Conservation (phyloP, 2,329 filamentous ascomycete genomes). For the Metarhizium anisopliae region DNA sequence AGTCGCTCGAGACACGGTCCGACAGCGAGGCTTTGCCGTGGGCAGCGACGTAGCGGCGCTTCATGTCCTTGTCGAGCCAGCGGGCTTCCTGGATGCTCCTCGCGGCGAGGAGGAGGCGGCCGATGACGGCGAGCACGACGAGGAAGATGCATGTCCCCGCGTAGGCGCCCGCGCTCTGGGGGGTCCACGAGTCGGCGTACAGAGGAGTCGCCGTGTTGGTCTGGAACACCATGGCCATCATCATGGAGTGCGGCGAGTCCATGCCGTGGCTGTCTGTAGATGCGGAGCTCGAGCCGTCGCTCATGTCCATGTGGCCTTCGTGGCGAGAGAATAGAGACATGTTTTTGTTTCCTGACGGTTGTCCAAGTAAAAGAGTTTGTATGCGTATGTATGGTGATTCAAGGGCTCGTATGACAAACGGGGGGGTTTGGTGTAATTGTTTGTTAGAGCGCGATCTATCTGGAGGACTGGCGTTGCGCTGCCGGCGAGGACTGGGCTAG, state of each 20-base stretch:
- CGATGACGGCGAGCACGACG: conserved; percentile 61
- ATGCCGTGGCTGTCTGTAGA: conserved; percentile 9
- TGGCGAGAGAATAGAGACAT: conserved; percentile 16
- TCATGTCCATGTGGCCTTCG: conserved; percentile 9
- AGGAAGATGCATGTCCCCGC: conserved; percentile 90
- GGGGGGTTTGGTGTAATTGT: no score
- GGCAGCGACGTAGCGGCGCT: conserved; percentile 69
- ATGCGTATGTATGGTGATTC: not conserved
- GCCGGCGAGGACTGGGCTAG: no score
- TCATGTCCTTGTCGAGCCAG: conserved; percentile 64
- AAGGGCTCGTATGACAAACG: no score
- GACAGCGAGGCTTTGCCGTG: conserved; percentile 52
- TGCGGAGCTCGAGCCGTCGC: conserved; percentile 3
- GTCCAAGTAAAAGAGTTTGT: no score
- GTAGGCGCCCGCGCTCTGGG: conserved; percentile 60
- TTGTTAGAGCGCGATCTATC: no score
- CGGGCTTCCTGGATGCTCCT: conserved; percentile 53
- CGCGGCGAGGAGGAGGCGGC: conserved; percentile 62
- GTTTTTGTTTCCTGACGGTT: not conserved
- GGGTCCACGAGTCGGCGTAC: conserved; percentile 64
- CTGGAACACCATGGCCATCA: conserved; percentile 53
- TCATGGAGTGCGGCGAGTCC: conserved; percentile 8
- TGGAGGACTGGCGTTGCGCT: no score
- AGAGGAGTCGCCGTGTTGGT: conserved; percentile 39
- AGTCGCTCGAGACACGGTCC: conserved; percentile 49